Base-by-base conservation (phyloP, 306 rosid genomes). In the Abrus pulchellus region DNA sequence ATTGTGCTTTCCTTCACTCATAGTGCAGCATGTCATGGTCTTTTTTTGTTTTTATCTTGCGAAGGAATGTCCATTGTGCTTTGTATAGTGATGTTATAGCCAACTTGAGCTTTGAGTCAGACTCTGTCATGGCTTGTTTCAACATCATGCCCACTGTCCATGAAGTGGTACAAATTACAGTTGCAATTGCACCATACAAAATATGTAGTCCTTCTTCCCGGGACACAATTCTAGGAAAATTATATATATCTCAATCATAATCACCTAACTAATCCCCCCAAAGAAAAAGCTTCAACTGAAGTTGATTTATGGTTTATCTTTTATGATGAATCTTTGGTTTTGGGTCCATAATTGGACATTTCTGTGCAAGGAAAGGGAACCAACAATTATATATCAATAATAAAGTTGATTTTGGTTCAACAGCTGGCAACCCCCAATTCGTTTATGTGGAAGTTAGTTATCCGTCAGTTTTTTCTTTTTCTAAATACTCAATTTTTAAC, bases 21-120 rank as follows among this genome's bases (percentile, higher is more conserved):
- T 83, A 57, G 80, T 74, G 79, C 87, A 62, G 43, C 56, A n/a
- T 81, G 81, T 81, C 66, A 85, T 89, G 93, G 83, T 59, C 90
- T 14, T 34, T 40, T 68, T 82, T 89, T 87, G 87, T 79, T 83
- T 85, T 75, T 85, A 63, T 83, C 48, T 20, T 29, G 20, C 48
- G 62, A 70, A 85, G 49, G 53, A 71, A 78, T 80, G 89, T 5
- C 44, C 85, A 80, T 74, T 74, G 77, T 77, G 52, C 59, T 55
- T 52, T 75, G 62, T 4, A 40, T 43, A 11, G 43, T 80, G 50
- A 76, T 75, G 66, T 41, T 72, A 7, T 29, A 65, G 14, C 77
- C 79, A 83, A 85, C 68, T 77, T 81, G 79, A 72, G 43, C 77
- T 65, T 59, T 71, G 29, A 82, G 81, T 83, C 85, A 82, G 68